Percentiles rank a stretch among this genome's conserved stretches.
Conservation (phyloP, 805 yeast species). For the Lipomyces japonicus region DNA sequence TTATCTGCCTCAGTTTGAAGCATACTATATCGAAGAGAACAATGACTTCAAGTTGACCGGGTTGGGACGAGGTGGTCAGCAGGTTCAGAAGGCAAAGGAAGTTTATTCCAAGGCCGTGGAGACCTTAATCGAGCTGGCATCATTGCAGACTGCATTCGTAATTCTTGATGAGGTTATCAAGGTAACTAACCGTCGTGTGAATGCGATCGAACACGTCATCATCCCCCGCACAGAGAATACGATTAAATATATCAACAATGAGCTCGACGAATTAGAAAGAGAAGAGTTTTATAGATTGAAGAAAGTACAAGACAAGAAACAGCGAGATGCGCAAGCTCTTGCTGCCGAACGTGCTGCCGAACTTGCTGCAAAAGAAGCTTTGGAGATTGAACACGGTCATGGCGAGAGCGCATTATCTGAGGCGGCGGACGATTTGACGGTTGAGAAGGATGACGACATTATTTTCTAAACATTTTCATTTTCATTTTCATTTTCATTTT, state of each 20-base stretch:
- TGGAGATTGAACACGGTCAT: conserved; percentile 35
- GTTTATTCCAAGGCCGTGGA: conserved; percentile 97
- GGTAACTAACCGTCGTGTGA: conserved; percentile 96
- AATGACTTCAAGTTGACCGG: conserved; percentile 93
- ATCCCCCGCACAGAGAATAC: conserved; percentile 98
- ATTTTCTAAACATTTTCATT: conserved; percentile 18
- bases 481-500: background rate
- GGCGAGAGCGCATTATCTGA: conserved; percentile 35
- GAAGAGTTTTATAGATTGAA: conserved; percentile 96
- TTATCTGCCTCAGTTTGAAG: conserved; percentile 85
- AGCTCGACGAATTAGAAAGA: conserved; percentile 94
- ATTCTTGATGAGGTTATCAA: conserved; percentile 96
- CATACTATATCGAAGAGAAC: conserved; percentile 73
- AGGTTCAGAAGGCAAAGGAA: conserved; percentile 87
- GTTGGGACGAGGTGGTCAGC: conserved; percentile 97
- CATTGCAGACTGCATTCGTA: conserved; percentile 93
- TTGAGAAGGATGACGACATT: conserved; percentile 48
- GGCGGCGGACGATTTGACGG: conserved; percentile 35
- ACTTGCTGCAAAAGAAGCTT: conserved; percentile 21
- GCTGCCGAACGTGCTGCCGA: conserved; percentile 42
- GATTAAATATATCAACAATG: conserved; percentile 85
- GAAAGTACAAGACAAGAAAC: conserved; percentile 93
- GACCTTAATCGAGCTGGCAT: conserved; percentile 90
- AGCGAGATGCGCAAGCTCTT: conserved; percentile 63
- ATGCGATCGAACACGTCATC: conserved; percentile 96